Evolutionary conservation across 768 basidiomycete genomes (phyloP).

Genomic region (Pulveroboletus frians): DNA sequence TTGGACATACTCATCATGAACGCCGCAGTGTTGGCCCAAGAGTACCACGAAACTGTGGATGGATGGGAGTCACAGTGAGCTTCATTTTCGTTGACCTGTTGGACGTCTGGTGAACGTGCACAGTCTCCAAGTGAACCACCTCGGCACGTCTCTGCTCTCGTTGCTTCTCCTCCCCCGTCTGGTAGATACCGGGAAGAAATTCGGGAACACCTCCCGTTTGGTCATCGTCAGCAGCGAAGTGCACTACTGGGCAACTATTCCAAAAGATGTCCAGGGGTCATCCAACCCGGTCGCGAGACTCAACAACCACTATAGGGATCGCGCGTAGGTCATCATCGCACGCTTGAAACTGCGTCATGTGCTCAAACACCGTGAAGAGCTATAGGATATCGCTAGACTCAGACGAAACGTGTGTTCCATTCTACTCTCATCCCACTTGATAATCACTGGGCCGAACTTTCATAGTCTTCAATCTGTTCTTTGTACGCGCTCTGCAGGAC

Average conservation of each 20-base stretch:
- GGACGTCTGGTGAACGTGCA: not conserved
- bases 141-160: constrained; percentile 30
- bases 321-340: constrained; percentile 11
- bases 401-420: constrained; percentile 24
- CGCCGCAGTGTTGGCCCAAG: constrained; percentile 24
- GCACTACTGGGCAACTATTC: constrained; percentile 18
- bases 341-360: not conserved
- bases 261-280: constrained; percentile 17
- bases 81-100: not conserved
- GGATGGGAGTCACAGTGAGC: constrained; percentile 41
- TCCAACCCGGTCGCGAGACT: constrained; percentile 25
- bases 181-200: constrained; percentile 21
- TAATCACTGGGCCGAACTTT: not conserved
- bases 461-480: constrained; percentile 30
- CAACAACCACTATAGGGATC: constrained; percentile 16
- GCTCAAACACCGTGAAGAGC: constrained; percentile 2
- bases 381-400: constrained; percentile 19
- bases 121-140: constrained; percentile 35
- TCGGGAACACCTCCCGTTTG: constrained; percentile 21
- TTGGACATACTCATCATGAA: constrained; percentile 40
- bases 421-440: not conserved
- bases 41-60: constrained; percentile 31
- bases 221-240: constrained; percentile 30
- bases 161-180: constrained; percentile 32
- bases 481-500: constrained; percentile 25